phyloP scores from a whole-genome alignment of 345 rosid genomes.

The Salix caprea region DNA sequence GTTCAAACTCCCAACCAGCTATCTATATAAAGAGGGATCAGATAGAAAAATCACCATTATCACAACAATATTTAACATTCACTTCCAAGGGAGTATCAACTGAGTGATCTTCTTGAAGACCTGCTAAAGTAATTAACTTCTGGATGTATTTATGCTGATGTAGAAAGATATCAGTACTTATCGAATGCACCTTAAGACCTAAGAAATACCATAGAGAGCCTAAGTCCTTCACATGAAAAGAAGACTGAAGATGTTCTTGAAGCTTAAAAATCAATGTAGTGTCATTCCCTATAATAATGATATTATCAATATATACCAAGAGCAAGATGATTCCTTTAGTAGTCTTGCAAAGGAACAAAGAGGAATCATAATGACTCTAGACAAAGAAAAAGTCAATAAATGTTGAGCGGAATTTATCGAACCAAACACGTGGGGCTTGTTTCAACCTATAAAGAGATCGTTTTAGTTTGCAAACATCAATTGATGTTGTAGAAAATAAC shows the following conservation, averaged over 20 bases:
- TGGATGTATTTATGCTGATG: too few relatives aligned
- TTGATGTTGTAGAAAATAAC: neutral
- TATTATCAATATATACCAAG: neutral
- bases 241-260: neutral
- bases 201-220: too few relatives aligned
- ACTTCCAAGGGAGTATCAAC: too few relatives aligned
- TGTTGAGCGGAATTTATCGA: neutral
- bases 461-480: neutral
- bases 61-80: too few relatives aligned
- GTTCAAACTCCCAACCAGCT: too few relatives aligned
- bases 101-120: too few relatives aligned
- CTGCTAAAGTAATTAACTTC: too few relatives aligned
- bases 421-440: neutral
- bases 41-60: too few relatives aligned
- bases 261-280: neutral
- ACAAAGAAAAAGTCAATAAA: too few relatives aligned
- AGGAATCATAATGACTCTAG: neutral
- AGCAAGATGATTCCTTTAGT: neutral
- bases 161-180: too few relatives aligned
- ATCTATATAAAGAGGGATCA: too few relatives aligned
- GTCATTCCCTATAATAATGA: neutral
- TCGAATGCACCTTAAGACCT: too few relatives aligned
- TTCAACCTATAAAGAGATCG: neutral
- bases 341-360: neutral
- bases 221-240: neutral